Base-by-base conservation (phyloP, 129 eudicot genomes). In the Lactuca saligna region DNA sequence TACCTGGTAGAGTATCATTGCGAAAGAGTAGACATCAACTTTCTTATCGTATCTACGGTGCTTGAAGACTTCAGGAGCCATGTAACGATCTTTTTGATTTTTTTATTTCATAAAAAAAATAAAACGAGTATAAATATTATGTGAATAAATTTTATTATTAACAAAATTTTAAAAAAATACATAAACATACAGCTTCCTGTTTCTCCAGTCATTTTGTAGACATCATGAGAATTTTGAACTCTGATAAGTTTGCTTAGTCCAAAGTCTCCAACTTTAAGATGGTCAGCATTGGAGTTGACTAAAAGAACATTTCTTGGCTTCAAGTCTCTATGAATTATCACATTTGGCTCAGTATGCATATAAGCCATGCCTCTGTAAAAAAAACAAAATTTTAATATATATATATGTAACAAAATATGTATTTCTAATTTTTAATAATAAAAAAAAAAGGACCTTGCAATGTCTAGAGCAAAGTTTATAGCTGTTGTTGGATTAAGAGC, bases 61-160 rank as follows among this genome's bases (percentile, higher is more conserved):
- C 86, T 83, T 93, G 85, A 93, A 93, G 59, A 93, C 99, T 83
- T 93, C 99, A 58, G 99, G 99, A 72, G 99, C 99, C 99, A 93
- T 93, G 60, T 93, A 93, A 58, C 99, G 92, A 66, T 93, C 99
- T 93, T 59, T 69, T 59, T 69, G 69, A 66, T 60, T 61, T 63
- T 60, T 61, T 63, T 69, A 59, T 62, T 33, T 33, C 64, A 61
- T 50, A 41, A 66, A 81, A 69, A 35, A 65, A 11, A 6, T 12
- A 8, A 13, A 12, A n/a, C 12, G 58, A 58, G 29, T 75, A 20
- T 48, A 49, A 48, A 37, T 14, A 35, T 49, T 29, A 34, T 4
- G 35, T 39, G 62, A 68, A 41, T 14, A 69, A 73, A 49, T 54
- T 29, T 61, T 25, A 25, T 25, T 25, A 25, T 25, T 25, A 25